A percentile compares a stretch with the other conserved stretches of the same genome.
phyloP scores from a whole-genome alignment of 2,329 filamentous ascomycete species.

The Zymoseptoria crescenta region DNA sequence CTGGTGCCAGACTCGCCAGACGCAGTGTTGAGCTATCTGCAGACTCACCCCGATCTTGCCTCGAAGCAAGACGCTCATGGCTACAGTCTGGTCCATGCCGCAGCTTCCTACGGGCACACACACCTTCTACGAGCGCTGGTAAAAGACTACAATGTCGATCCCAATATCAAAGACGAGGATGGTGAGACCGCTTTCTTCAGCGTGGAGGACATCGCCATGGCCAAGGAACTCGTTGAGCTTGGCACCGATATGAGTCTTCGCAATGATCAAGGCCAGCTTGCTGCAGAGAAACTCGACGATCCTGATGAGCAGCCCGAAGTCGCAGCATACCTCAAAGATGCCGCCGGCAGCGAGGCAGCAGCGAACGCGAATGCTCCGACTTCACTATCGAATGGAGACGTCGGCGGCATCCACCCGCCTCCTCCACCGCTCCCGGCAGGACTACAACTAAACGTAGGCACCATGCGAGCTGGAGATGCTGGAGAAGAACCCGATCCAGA shows the following conservation, averaged over 20 bases:
- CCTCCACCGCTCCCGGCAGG: constrained; percentile 65
- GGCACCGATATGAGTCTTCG: constrained; percentile 57
- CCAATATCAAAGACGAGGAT: constrained; percentile 82
- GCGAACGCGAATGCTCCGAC: constrained; percentile 16
- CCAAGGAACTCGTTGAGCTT: constrained; percentile 70
- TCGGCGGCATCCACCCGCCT: constrained; percentile 25
- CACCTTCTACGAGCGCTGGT: constrained; percentile 70
- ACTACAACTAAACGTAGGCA: constrained; percentile 68
- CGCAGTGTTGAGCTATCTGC: constrained; percentile 65
- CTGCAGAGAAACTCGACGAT: constrained; percentile 67
- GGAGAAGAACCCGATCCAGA: constrained; percentile 64
- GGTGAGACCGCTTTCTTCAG: constrained; percentile 91
- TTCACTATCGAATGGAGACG: constrained; percentile 20
- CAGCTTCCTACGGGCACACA: constrained; percentile 83
- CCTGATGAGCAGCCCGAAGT: constrained; percentile 74
- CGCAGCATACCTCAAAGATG: constrained; percentile 57
- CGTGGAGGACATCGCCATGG: constrained; percentile 72
- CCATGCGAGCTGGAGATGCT: constrained; percentile 55
- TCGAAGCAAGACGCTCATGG: constrained; percentile 79
- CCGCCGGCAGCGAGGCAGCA: constrained; percentile 19
- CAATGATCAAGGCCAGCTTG: constrained; percentile 71
- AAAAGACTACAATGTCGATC: constrained; percentile 65
- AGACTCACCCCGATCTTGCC: constrained; percentile 66
- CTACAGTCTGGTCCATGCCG: constrained; percentile 89
- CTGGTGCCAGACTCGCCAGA: constrained; percentile 72